These are phyloP conservation scores for Xerocomus potaroensis DNA, from an alignment of 768 basidiomycete species.

Conservation along the genomic window DNA sequence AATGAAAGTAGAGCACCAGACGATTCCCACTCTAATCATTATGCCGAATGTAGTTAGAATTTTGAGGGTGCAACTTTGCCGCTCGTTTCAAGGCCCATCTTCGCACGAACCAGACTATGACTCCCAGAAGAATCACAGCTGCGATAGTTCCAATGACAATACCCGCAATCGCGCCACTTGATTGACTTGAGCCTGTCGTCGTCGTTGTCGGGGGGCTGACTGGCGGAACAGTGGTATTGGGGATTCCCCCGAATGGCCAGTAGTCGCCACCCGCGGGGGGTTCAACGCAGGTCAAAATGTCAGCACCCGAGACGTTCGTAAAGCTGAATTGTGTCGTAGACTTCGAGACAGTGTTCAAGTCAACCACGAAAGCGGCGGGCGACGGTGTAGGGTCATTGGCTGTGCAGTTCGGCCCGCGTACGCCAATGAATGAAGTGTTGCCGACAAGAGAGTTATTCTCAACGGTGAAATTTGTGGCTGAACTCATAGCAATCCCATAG, in stretches of 20 bases:
- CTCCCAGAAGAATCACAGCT: slow-evolving; percentile 40
- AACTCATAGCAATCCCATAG: slow-evolving; percentile 65
- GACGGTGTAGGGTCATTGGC: slow-evolving; percentile 43
- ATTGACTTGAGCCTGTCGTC: slow-evolving; percentile 19
- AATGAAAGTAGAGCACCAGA: no score
- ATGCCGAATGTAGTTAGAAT: slow-evolving; percentile 14
- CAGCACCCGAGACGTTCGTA: slow-evolving; percentile 44
- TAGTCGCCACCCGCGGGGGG: slow-evolving; percentile 65
- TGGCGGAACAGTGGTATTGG: slow-evolving; percentile 27
- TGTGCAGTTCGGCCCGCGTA: slow-evolving; percentile 62
- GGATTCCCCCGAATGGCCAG: slow-evolving; percentile 71
- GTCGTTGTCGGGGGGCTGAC: slow-evolving; percentile 14
- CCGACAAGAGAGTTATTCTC: slow-evolving; percentile 56
- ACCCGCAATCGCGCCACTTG: slow-evolving; percentile 34
- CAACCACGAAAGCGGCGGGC: slow-evolving; percentile 58
- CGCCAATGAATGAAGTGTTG: slow-evolving; percentile 74
- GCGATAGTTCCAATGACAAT: slow-evolving; percentile 50
- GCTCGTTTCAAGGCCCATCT: slow-evolving; percentile 39
- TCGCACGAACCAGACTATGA: no score
- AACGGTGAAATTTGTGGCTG: slow-evolving; percentile 64
- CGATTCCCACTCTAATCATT: no score
- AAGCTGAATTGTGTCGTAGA: slow-evolving; percentile 53
- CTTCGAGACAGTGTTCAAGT: slow-evolving; percentile 37
- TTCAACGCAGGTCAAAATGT: slow-evolving; percentile 60
- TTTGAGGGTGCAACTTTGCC: slow-evolving; percentile 15